Evolutionary conservation across 345 rosid species (phyloP).

Genomic region (Lagerstroemia speciosa): DNA sequence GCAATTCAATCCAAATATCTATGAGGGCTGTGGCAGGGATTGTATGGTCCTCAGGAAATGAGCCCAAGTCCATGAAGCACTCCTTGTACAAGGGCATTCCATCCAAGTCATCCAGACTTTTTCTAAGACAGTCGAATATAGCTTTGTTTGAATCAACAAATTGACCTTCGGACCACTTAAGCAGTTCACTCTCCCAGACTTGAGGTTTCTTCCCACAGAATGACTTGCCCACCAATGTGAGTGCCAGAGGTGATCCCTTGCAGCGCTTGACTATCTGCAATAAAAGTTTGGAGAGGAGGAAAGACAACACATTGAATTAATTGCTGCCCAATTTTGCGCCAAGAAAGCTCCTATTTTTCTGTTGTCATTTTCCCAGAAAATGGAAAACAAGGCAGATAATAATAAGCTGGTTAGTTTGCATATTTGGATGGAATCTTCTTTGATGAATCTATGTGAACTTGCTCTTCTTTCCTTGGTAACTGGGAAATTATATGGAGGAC

Average conservation of each 20-base stretch:
- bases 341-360: not conserved
- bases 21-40: slow-evolving; percentile 36
- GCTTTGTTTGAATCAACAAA: slow-evolving; percentile 17
- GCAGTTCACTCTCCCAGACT: slow-evolving; percentile 5
- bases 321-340: no score
- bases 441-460: not conserved
- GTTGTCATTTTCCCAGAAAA: not conserved
- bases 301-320: no score
- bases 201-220: slow-evolving; percentile 17
- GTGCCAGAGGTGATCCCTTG: slow-evolving; percentile 10
- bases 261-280: slow-evolving; percentile 7
- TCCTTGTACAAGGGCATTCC: slow-evolving; percentile 14
- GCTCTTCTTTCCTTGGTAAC: not conserved
- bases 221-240: slow-evolving; percentile 5
- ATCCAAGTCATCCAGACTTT: slow-evolving; percentile 34
- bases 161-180: slow-evolving; percentile 13
- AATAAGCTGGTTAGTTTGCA: not conserved
- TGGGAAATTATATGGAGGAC: not conserved
- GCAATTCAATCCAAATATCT: slow-evolving; percentile 48
- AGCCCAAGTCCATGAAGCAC: slow-evolving; percentile 53
- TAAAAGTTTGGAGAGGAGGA: not conserved
- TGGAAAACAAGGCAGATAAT: not conserved
- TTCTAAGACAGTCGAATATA: slow-evolving; percentile 31
- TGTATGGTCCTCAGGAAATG: slow-evolving; percentile 47
- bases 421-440: not conserved